phyloP scores from a whole-genome alignment of 1,139 yeast genomes.

The Suhomyces wounanorum region DNA sequence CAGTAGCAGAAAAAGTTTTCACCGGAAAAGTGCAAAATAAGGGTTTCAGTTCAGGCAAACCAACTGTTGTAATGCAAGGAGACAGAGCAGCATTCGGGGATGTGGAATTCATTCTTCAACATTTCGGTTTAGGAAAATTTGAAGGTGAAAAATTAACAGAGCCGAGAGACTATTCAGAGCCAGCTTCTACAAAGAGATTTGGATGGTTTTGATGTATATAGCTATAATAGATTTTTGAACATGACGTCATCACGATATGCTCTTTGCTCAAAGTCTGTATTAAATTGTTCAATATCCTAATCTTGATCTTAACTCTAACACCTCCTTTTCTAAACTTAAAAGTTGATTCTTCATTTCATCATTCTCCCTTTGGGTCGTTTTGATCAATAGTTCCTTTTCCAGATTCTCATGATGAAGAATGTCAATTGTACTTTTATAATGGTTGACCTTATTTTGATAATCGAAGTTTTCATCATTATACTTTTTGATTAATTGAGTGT shows the following conservation, averaged over 20 bases:
- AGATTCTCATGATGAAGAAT: slow-evolving; percentile 39
- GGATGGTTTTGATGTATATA: slow-evolving; percentile 25
- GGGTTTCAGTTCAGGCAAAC: slow-evolving; percentile 59
- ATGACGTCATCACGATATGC: neutral
- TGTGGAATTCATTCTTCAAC: slow-evolving; percentile 61
- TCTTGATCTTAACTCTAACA: slow-evolving; percentile 58
- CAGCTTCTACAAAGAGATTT: slow-evolving; percentile 14
- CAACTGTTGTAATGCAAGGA: slow-evolving; percentile 90
- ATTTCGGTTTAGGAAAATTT: slow-evolving; percentile 70
- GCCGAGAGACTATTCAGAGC: slow-evolving; percentile 32
- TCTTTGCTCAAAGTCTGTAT: neutral
- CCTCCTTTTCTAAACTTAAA: slow-evolving; percentile 62
- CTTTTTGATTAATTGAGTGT: slow-evolving; percentile 39
- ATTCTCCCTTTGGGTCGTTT: slow-evolving; percentile 38
- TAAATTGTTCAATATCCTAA: slow-evolving; percentile 19
- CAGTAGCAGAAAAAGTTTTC: slow-evolving; percentile 75
- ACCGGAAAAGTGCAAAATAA: slow-evolving; percentile 60
- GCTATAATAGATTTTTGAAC: neutral
- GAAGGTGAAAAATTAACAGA: slow-evolving; percentile 27
- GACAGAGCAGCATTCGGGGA: slow-evolving; percentile 85
- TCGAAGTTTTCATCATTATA: slow-evolving; percentile 52
- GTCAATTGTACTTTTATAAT: slow-evolving; percentile 38
- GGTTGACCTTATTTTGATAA: slow-evolving; percentile 44
- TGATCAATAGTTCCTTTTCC: slow-evolving; percentile 44
- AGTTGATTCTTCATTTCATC: slow-evolving; percentile 56